These are phyloP conservation scores for Hyaloscypha bicolor DNA, from an alignment of 495 filamentous ascomycete species.

Conservation along the genomic window DNA sequence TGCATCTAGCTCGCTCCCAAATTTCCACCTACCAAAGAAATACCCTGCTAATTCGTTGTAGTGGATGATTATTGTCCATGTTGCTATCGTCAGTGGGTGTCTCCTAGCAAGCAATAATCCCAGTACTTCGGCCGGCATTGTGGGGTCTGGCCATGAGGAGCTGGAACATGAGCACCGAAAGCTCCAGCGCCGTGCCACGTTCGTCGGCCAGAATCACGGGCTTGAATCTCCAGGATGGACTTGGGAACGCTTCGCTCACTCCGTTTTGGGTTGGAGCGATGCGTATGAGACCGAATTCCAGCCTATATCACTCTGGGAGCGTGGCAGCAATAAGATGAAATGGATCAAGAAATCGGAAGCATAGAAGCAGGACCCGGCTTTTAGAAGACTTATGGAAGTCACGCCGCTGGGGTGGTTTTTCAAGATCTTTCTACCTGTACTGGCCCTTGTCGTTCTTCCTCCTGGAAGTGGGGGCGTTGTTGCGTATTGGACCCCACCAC, in stretches of 20 bases:
- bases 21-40: too few relatives aligned
- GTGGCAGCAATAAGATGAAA: conserved; percentile 24
- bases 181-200: conserved; percentile 15
- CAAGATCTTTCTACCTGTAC: conserved; percentile 27
- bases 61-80: conserved; percentile 34
- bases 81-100: conserved; percentile 34
- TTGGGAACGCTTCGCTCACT: conserved; percentile 16
- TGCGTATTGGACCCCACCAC: conserved; percentile 31
- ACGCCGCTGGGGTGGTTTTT: conserved; percentile 28
- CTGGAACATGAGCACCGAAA: conserved; percentile 8
- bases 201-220: background rate
- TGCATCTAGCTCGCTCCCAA: too few relatives aligned
- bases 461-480: conserved; percentile 40
- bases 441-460: conserved; percentile 33
- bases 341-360: conserved; percentile 20
- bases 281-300: conserved; percentile 23
- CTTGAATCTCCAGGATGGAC: conserved; percentile 11
- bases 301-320: conserved; percentile 20
- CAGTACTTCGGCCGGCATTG: conserved; percentile 26
- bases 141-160: conserved; percentile 23
- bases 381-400: conserved; percentile 16
- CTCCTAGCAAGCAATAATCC: conserved; percentile 37
- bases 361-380: conserved; percentile 2
- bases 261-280: conserved; percentile 22
- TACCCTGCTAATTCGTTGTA: too few relatives aligned